A percentile compares a stretch with the other conserved stretches of the same genome.
Evolutionary conservation across 2,329 filamentous ascomycete genomes (phyloP).

Genomic region (Botrytis deweyae): DNA sequence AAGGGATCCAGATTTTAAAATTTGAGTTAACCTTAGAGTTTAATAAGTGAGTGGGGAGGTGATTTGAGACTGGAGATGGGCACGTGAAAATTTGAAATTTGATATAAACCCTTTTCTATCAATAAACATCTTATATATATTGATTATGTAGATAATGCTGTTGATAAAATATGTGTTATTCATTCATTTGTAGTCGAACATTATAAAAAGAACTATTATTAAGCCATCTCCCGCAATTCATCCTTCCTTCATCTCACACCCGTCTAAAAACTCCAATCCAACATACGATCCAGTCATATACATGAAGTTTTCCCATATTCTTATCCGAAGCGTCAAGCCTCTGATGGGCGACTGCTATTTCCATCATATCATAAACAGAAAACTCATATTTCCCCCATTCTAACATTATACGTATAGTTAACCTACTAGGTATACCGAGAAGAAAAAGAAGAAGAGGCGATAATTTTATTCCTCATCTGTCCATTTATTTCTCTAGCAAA

Average conservation of each 20-base stretch:
- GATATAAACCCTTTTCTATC: neutral
- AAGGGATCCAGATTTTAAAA: neutral
- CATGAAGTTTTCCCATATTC: neutral
- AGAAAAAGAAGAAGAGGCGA: neutral
- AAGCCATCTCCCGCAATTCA: neutral
- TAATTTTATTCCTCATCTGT: neutral
- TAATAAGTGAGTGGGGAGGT: neutral
- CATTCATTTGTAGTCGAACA: neutral
- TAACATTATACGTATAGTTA: neutral
- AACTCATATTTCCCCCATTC: neutral
- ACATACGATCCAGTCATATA: constrained; percentile 24
- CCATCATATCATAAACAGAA: neutral
- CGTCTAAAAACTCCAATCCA: neutral
- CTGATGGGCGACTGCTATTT: neutral
- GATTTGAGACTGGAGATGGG: neutral
- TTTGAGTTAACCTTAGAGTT: constrained; percentile 2
- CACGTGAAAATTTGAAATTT: too few relatives aligned
- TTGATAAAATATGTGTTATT: neutral
- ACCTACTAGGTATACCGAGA: neutral
- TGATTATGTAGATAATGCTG: neutral
- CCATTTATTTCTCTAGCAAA: constrained; percentile 26
- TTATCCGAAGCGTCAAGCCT: neutral
- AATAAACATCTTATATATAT: neutral
- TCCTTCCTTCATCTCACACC: neutral
- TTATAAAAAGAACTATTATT: constrained; percentile 5